These are phyloP conservation scores for Blastomyces percursus DNA, from an alignment of 2,329 filamentous ascomycete genomes.

Conservation along the genomic window DNA sequence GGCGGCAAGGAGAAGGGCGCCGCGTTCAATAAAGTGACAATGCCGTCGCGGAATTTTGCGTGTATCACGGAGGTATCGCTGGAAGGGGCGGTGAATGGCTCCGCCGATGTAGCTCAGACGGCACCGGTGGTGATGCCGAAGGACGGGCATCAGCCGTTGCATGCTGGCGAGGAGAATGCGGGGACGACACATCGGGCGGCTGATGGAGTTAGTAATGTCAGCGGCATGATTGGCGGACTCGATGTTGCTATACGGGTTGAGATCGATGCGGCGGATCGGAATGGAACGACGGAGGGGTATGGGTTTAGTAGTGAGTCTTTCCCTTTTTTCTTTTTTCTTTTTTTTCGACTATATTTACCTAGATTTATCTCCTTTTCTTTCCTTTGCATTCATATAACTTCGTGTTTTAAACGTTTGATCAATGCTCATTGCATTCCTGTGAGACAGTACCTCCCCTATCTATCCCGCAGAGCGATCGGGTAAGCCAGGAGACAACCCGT, in stretches of 20 bases:
- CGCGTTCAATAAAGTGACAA: constrained; percentile 70
- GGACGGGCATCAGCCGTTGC: constrained; percentile 60
- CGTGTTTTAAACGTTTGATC: not conserved
- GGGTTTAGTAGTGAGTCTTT: constrained; percentile 37
- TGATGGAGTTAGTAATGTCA: constrained; percentile 30
- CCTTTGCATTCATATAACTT: not conserved
- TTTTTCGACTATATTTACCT: not conserved
- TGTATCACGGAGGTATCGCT: constrained; percentile 46
- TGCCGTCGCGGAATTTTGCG: constrained; percentile 58
- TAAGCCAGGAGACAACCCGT: not conserved
- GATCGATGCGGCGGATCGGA: constrained; percentile 33
- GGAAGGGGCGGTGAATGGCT: constrained; percentile 18
- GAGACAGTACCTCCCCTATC: not conserved
- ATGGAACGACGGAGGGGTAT: constrained; percentile 38
- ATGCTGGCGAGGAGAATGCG: constrained; percentile 63
- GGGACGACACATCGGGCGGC: constrained; percentile 71
- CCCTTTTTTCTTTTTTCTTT: not conserved
- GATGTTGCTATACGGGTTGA: constrained; percentile 39
- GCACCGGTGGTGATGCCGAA: constrained; percentile 33
- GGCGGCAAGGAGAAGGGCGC: constrained; percentile 52
- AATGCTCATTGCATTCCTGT: not conserved
- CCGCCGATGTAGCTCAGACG: constrained; percentile 6
- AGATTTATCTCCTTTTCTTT: not conserved
- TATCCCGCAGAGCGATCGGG: not conserved
- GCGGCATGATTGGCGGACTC: constrained; percentile 32